Percentiles rank a stretch among this genome's conserved stretches.
These are phyloP conservation scores for Prunella vulgaris DNA, from an alignment of 257 asterid genomes.

Conservation along the genomic window DNA sequence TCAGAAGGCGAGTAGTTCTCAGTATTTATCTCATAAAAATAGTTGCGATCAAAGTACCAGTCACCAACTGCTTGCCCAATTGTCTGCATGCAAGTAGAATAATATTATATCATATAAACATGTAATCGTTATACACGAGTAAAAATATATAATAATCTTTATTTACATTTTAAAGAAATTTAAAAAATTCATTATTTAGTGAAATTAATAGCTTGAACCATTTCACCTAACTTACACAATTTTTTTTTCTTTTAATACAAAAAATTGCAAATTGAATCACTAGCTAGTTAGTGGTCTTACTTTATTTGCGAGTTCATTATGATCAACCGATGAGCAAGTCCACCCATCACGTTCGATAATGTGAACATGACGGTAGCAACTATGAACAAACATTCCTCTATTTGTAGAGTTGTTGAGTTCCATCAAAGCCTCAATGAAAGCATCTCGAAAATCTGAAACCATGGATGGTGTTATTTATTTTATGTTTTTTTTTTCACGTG, in stretches of 20 bases:
- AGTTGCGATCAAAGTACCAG: conserved; percentile 28
- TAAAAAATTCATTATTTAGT: no score
- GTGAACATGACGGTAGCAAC: conserved; percentile 18
- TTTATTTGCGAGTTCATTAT: neutral
- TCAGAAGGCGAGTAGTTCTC: conserved; percentile 1
- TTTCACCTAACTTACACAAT: no score
- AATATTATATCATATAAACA: neutral
- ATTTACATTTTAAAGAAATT: neutral
- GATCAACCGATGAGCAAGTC: neutral
- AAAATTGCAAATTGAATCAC: no score
- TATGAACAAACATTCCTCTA: conserved; percentile 18
- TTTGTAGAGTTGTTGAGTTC: neutral
- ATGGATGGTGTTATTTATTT: neutral
- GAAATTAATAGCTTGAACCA: no score
- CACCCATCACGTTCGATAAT: neutral
- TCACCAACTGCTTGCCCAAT: conserved; percentile 22
- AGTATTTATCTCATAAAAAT: conserved; percentile 16
- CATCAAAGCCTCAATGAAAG: neutral
- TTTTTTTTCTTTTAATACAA: no score
- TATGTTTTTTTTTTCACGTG: no score
- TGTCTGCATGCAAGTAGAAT: conserved; percentile 24
- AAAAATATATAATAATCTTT: neutral
- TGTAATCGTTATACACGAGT: neutral
- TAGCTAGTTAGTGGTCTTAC: neutral
- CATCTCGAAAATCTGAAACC: neutral